Evolutionary conservation across 805 yeast genomes (phyloP), one percentile per base, ranked within the genome.

Genomic region (Kluyveromyces nonfermentans): DNA sequence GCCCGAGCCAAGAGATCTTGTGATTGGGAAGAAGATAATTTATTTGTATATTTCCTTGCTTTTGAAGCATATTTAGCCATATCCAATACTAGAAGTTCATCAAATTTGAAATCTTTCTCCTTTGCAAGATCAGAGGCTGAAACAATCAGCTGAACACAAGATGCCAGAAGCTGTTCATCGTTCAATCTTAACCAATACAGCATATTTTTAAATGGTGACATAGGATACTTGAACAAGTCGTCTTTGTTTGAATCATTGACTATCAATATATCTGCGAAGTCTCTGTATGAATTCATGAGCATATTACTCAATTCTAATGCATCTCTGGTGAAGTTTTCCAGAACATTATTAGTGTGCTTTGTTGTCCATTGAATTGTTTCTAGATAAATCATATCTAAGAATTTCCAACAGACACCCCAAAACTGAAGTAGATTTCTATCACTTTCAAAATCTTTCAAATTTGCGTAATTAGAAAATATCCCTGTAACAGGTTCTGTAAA

Each of bases 261-360:
- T 18, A 57, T 53, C 7, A 72, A 62, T 20, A 69, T 51, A 32
- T 62, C 63, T 7, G 62, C 60, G 34, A 78, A 57, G n/a, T 73
- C 68, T 46, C 80, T 69, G 54, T 75, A 83, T 2, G 89, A 77
- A 44, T 74, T 79, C n/a, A 89, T 59, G 30, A 89, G 64, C 1
- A 71, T 61, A 48, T 81, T 80, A 46, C 95, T 81, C 28, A 85
- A 69, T 52, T 89, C 96, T 41, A 90, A 69, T 0, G 86, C 80
- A 56, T 87, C 96, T 59, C 95, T 75, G 2, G 96, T 85, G 52
- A 87, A 89, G 45, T 88, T 95, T 35, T 81, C 74, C 52, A 86
- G 68, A 40, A 73, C 74, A 0, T 71, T 68, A 17, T 74, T 68
- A 22, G 75, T 74, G 52, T 78, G 81, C 32, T 66, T 63, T 1